Evolutionary conservation across 176 grass and related monocot genomes (phyloP).

Genomic region (Bromus sterilis): DNA sequence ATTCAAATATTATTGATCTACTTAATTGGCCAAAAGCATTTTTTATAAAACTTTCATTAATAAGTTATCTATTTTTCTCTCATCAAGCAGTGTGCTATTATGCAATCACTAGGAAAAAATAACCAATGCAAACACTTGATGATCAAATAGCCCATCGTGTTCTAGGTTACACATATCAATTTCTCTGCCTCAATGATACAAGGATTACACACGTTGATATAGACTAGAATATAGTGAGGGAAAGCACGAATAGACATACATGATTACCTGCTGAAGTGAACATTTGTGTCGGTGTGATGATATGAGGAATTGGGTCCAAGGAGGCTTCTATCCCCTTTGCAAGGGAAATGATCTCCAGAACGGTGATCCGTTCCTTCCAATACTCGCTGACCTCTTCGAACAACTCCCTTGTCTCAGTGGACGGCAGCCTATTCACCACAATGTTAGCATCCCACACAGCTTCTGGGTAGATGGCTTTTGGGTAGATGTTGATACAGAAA

Average conservation of each 20-base stretch:
- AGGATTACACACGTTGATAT: neutral
- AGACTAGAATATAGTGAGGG: neutral
- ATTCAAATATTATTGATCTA: too few species aligned
- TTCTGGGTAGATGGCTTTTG: too few species aligned
- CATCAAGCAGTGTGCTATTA: neutral
- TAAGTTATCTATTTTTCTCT: neutral
- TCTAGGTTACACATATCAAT: neutral
- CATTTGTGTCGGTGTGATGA: conserved; percentile 88
- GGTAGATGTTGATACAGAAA: too few species aligned
- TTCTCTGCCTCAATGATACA: neutral
- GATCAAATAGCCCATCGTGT: neutral
- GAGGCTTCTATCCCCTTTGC: conserved; percentile 80
- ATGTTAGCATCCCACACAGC: conserved; percentile 96
- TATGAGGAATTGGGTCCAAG: conserved; percentile 56
- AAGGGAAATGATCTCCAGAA: conserved; percentile 72
- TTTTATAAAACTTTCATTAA: too few species aligned
- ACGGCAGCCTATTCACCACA: conserved; percentile 84
- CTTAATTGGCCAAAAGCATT: too few species aligned
- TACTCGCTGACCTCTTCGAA: conserved; percentile 91
- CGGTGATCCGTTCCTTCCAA: conserved; percentile 88
- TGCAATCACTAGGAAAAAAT: neutral
- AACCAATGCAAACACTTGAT: neutral
- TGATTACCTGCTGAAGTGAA: conserved; percentile 71
- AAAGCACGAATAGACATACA: conserved; percentile 9
- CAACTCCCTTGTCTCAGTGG: conserved; percentile 76